Evolutionary conservation across 495 filamentous ascomycete species (phyloP).

Genomic region (Penicillium canariense): DNA sequence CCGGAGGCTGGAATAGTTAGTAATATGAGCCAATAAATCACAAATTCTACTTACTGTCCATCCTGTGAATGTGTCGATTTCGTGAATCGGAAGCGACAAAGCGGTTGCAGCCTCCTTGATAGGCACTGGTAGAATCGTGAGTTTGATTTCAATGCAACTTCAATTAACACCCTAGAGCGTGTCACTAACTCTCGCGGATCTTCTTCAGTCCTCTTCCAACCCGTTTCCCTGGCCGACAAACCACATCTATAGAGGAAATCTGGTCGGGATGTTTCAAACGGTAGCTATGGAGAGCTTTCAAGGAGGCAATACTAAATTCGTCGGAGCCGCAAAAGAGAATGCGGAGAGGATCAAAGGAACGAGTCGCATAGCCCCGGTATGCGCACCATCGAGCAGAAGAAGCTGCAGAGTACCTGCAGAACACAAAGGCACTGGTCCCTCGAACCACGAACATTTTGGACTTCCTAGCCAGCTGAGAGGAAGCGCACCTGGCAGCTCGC

Average conservation of each 20-base stretch:
- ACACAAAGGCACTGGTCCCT: conserved; percentile 21
- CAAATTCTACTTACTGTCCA: conserved; percentile 59
- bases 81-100: conserved; percentile 66
- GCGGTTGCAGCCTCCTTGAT: conserved; percentile 63
- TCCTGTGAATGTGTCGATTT: conserved; percentile 73
- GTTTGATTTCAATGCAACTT: conserved; percentile 13
- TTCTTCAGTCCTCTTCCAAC: conserved; percentile 70
- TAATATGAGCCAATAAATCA: neutral
- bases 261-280: conserved; percentile 49
- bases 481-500: conserved; percentile 5
- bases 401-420: conserved; percentile 15
- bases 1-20: conserved; percentile 52
- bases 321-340: conserved; percentile 97
- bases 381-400: conserved; percentile 10
- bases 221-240: conserved; percentile 73
- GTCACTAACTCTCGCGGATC: conserved; percentile 60
- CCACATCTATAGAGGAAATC: conserved; percentile 83
- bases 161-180: neutral
- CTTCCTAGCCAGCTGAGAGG: neutral
- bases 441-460: conserved; percentile 27
- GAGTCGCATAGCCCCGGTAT: conserved; percentile 31
- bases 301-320: conserved; percentile 78
- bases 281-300: conserved; percentile 67
- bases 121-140: conserved; percentile 56
- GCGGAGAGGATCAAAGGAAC: conserved; percentile 62